Percentiles rank a stretch among this genome's conserved stretches.
phyloP scores from a whole-genome alignment of 352 stramenopile genomes.

The Globisporangium polare region DNA sequence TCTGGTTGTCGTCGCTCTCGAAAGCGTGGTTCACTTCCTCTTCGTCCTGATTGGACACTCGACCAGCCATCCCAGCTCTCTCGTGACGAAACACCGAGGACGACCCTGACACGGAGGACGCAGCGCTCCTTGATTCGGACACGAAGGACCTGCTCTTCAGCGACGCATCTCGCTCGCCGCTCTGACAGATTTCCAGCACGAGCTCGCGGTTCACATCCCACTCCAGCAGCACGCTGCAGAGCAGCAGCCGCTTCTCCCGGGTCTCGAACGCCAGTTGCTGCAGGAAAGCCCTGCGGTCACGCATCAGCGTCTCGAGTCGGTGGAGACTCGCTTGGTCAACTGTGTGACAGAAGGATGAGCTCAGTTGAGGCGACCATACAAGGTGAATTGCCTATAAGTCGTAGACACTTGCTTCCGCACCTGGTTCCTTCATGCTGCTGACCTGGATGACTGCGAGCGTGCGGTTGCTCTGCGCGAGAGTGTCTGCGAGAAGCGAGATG shows the following conservation, averaged over 20 bases:
- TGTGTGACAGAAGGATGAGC: neutral
- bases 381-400: neutral
- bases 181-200: slow-evolving; percentile 53
- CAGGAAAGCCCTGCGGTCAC: slow-evolving; percentile 22
- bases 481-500: slow-evolving; percentile 28
- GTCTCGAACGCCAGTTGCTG: slow-evolving; percentile 36
- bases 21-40: slow-evolving; percentile 4
- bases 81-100: neutral
- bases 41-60: slow-evolving; percentile 12
- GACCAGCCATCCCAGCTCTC: neutral
- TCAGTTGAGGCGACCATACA: neutral
- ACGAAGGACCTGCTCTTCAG: neutral
- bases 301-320: slow-evolving; percentile 22
- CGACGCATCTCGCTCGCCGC: slow-evolving; percentile 9
- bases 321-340: slow-evolving; percentile 14
- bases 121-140: neutral
- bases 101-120: neutral
- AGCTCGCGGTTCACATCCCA: slow-evolving; percentile 44
- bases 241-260: slow-evolving; percentile 33
- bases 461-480: slow-evolving; percentile 35
- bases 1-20: slow-evolving; percentile 11
- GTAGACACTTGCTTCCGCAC: slow-evolving; percentile 1
- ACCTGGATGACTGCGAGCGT: slow-evolving; percentile 45
- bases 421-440: slow-evolving; percentile 26
- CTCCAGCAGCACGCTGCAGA: slow-evolving; percentile 49